Evolutionary conservation across 2,329 filamentous ascomycete genomes (phyloP).

Genomic region (Knufia petricola): DNA sequence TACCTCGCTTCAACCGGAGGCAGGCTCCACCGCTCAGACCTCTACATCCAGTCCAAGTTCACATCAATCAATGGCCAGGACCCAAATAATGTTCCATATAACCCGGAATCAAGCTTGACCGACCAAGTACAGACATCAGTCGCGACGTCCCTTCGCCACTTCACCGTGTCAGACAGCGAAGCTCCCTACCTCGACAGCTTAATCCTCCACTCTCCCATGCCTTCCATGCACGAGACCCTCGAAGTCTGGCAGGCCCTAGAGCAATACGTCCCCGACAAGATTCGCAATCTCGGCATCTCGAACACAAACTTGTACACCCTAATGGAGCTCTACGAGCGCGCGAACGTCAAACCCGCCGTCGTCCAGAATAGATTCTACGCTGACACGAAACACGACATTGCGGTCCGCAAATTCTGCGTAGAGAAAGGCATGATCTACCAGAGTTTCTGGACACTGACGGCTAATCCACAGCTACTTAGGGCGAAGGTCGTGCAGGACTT

Average conservation of each 20-base stretch:
- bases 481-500: conserved; percentile 42
- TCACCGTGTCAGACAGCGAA: conserved; percentile 23
- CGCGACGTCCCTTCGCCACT: conserved; percentile 53
- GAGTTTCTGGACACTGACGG: conserved; percentile 53
- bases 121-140: conserved; percentile 61
- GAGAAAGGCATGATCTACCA: conserved; percentile 47
- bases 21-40: conserved; percentile 47
- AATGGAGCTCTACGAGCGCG: conserved; percentile 26
- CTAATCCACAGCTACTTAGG: conserved; percentile 44
- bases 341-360: conserved; percentile 47
- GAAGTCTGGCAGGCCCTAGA: conserved; percentile 58
- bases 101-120: conserved; percentile 46
- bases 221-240: conserved; percentile 44
- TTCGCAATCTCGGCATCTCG: conserved; percentile 64
- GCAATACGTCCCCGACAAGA: conserved; percentile 53
- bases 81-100: conserved; percentile 52
- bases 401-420: conserved; percentile 48
- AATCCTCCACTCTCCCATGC: conserved; percentile 50
- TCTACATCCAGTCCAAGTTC: conserved; percentile 80
- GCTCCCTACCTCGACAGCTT: conserved; percentile 47
- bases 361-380: conserved; percentile 69
- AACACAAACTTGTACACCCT: conserved; percentile 57
- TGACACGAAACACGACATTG: conserved; percentile 49
- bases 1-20: conserved; percentile 46
- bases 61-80: conserved; percentile 57